These are phyloP conservation scores for Sporisorium exsertum DNA, from an alignment of 1,284 basidiomycete species.

Conservation along the genomic window DNA sequence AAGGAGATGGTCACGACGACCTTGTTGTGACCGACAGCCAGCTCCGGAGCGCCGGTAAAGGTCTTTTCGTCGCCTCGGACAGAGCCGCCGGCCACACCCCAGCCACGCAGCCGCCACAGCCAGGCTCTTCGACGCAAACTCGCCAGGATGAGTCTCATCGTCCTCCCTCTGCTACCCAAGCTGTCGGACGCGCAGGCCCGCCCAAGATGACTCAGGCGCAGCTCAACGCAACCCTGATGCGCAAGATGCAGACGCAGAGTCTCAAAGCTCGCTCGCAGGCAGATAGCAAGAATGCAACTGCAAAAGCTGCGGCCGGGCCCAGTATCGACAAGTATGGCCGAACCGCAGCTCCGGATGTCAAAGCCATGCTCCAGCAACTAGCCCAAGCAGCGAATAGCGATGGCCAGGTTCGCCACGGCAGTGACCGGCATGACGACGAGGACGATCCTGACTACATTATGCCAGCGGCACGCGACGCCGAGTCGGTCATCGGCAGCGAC, in stretches of 20 bases:
- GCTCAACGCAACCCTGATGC: slow-evolving; percentile 57
- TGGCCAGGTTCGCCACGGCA: slow-evolving; percentile 9
- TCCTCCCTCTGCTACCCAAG: slow-evolving; percentile 3
- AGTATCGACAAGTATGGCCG: slow-evolving; percentile 5
- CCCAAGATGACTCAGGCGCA: slow-evolving; percentile 49
- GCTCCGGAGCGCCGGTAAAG: slow-evolving; percentile 41
- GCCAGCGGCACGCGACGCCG: slow-evolving; percentile 36
- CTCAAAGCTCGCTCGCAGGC: slow-evolving; percentile 38
- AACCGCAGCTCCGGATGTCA: slow-evolving; percentile 31
- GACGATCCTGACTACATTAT: slow-evolving; percentile 45
- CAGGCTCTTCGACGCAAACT: slow-evolving; percentile 16
- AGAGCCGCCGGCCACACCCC: slow-evolving; percentile 41
- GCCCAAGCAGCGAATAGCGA: slow-evolving; percentile 5
- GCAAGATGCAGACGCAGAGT: slow-evolving; percentile 52
- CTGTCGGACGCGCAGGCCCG: slow-evolving; percentile 23
- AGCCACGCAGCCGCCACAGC: slow-evolving; percentile 15
- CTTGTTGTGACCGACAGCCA: slow-evolving; percentile 44
- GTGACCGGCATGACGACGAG: slow-evolving; percentile 34
- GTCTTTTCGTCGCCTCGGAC: slow-evolving; percentile 50
- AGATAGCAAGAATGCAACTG: slow-evolving; percentile 11
- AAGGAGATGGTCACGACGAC: slow-evolving; percentile 25
- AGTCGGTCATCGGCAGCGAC: slow-evolving; percentile 44
- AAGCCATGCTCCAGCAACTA: slow-evolving; percentile 34
- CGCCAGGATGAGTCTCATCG: slow-evolving; percentile 3
- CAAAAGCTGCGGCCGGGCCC: neutral